Conservation (phyloP, 2,329 filamentous ascomycete species). For the Neonectria faginata region DNA sequence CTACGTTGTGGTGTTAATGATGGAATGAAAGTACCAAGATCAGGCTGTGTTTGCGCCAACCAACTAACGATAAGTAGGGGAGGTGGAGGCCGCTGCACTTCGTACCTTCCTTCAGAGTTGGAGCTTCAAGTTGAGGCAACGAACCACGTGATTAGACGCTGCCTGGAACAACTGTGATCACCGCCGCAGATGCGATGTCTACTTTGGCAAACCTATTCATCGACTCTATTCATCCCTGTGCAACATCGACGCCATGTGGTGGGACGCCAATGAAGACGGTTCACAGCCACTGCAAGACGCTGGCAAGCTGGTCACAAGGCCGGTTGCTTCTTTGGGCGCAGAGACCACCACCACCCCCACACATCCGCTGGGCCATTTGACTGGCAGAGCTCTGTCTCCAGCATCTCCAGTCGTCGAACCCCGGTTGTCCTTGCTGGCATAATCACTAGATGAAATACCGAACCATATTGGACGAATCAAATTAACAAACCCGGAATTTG, state of each 20-base stretch:
- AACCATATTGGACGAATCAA: not conserved
- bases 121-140: not conserved
- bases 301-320: constrained; percentile 1
- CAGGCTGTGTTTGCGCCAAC: not conserved
- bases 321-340: constrained; percentile 14
- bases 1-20: not conserved
- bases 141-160: not conserved
- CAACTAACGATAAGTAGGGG: not conserved
- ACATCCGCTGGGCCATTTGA: constrained; percentile 29
- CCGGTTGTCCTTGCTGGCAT: constrained; percentile 15
- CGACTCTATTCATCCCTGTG: not conserved
- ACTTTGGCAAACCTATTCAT: not conserved
- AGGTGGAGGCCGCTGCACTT: not conserved
- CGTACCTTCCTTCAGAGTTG: not conserved
- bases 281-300: constrained; percentile 1
- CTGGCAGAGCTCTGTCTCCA: constrained; percentile 20
- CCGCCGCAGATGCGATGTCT: not conserved
- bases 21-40: not conserved
- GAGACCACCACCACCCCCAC: constrained; percentile 24
- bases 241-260: not conserved
- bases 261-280: not conserved
- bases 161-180: not conserved
- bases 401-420: constrained; percentile 18
- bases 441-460: not conserved
- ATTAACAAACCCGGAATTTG: not conserved